Conservation (phyloP, 2,329 filamentous ascomycete genomes). For the Aspergillus arachidicola region DNA sequence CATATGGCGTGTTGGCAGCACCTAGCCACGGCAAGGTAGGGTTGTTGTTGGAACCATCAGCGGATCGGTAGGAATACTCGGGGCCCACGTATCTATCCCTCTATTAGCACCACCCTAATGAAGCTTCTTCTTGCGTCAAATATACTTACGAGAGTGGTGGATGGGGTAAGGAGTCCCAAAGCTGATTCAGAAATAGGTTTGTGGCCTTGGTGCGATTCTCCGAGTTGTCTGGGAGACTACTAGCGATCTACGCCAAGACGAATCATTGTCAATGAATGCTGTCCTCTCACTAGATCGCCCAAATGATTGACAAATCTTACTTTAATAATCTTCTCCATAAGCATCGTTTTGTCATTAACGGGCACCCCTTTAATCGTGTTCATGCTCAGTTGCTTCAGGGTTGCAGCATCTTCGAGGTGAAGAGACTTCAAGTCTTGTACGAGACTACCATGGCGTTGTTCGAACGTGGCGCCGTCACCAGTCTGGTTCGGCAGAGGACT, state of each 20-base stretch:
- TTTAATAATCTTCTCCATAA: conserved; percentile 73
- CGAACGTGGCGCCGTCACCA: conserved; percentile 64
- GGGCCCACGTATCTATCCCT: conserved; percentile 48
- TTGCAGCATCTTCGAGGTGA: conserved; percentile 61
- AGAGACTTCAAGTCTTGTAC: conserved; percentile 62
- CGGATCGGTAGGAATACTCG: conserved; percentile 65
- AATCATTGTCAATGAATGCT: neutral
- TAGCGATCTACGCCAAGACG: conserved; percentile 56
- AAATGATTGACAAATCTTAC: conserved; percentile 28
- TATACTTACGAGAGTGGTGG: conserved; percentile 64
- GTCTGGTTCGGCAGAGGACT: conserved; percentile 66
- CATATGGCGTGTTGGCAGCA: conserved; percentile 68
- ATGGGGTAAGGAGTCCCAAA: conserved; percentile 74
- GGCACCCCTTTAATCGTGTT: conserved; percentile 66
- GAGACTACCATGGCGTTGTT: conserved; percentile 55
- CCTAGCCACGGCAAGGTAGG: conserved; percentile 66
- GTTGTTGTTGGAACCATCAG: conserved; percentile 75
- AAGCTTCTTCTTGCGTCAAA: neutral
- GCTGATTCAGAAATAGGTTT: conserved; percentile 66
- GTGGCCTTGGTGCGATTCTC: conserved; percentile 65
- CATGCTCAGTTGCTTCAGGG: conserved; percentile 62
- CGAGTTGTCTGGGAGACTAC: conserved; percentile 64
- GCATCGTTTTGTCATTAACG: conserved; percentile 74
- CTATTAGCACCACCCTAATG: conserved; percentile 13
- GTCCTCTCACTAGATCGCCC: neutral